Evolutionary conservation across 176 grass and related monocot species (phyloP), one percentile per base, ranked within the genome.

Genomic region (Carex parvula): DNA sequence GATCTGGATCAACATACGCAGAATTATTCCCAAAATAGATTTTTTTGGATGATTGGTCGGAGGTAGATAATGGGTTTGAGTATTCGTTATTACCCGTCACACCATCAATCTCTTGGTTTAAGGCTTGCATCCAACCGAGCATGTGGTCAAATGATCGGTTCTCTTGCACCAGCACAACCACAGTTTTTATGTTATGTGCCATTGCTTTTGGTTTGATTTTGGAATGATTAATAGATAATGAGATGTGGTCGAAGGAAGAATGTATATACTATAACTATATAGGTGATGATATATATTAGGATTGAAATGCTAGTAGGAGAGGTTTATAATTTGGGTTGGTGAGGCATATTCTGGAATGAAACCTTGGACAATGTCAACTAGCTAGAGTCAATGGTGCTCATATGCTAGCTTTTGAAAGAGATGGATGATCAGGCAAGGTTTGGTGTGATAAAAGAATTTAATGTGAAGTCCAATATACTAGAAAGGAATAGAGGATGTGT

Each of bases 111-210:
- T 82, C 89, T 1, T 73, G 78, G 87, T 97, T 90, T 10, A 93
- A 53, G 1, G 85, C 44, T 52, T 93, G 90, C 94, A 97, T 97
- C 94, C 91, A 93, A 0, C 94, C 94, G 0, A 97, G 91, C 85
- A 97, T 97, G 87, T 97, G 94, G 89, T 97, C 94, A 64, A 97
- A 97, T 26, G 94, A 97, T 17, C 91, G 89, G 87, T 97, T 93
- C 89, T 97, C 94, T 80, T 90, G 85, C 44, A 97, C 65, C 80
- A 97, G 63, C 56, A 97, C 89, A 74, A 97, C 94, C 81, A 93
- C 89, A 66, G 94, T 97, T 89, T 93, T 93, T 81, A 97, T 97
- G 84, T 88, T 85, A 68, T 21, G 48, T 13, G 73, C 71, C 24
- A 65, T 65, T 65, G 63, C 1, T 30, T 65, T 65, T 26, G 63